Evolutionary conservation across 306 rosid genomes (phyloP), one percentile per base, ranked within the genome.

Genomic region (Corylus americana): DNA sequence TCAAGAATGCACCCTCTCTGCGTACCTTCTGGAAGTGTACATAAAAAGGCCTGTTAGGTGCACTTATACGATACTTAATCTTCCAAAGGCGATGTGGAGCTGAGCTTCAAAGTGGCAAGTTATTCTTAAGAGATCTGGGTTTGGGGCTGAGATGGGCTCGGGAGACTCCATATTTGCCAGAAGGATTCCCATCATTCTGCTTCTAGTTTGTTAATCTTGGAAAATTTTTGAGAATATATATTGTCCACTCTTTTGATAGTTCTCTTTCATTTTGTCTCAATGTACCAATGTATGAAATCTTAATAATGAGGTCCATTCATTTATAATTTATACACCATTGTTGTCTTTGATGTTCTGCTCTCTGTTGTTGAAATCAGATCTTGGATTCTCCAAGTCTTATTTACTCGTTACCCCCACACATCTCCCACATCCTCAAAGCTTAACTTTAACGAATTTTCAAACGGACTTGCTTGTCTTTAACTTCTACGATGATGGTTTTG

Each of bases 21-120:
- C 79, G 62, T 83, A 31, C 83, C 80, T 39, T 75, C 72, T 14
- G 18, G 77, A 87, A 75, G 47, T 77, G 74, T 76, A 76, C 37
- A 71, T 59, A 89, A 57, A 77, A 83, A 63, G 80, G 74, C 80
- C 49, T 42, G 62, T 68, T n/a, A 44, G 39, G 70, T 47, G 54
- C 73, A 55, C 77, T 64, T 63, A 54, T 73, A 75, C 55, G 59
- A 55, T 74, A 80, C 35, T 77, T 42, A 73, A 82, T 73, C 81
- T 75, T 72, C 70, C 48, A 51, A 79, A 64, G 78, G 35, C 84
- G 67, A 73, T 47, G 59, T 16, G 63, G 39, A 54, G 49, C 68
- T 53, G 77, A 61, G 84, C 45, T 74, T 78, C 68, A 18, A 12
- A n/a, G 49, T 48, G 76, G 79, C 57, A 53, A 50, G 13, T 10